A percentile compares a stretch with the other conserved stretches of the same genome.
These are phyloP conservation scores for Suhomyces xylopsoci DNA, from an alignment of 805 yeast genomes.

Conservation along the genomic window DNA sequence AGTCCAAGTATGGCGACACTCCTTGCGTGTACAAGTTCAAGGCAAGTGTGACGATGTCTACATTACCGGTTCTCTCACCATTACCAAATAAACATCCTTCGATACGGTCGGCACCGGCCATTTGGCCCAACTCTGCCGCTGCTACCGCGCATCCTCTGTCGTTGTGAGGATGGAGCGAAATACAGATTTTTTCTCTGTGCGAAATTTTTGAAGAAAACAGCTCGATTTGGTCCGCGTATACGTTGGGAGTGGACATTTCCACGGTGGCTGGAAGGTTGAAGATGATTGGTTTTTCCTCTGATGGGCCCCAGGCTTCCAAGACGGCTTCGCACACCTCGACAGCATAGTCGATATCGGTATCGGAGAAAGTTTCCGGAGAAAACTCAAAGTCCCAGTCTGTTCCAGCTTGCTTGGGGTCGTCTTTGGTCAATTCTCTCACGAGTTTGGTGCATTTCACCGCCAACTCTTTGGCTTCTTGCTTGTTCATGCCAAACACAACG, in stretches of 20 bases:
- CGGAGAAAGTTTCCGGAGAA: conserved; percentile 78
- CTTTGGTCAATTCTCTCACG: conserved; percentile 67
- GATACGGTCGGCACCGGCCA: conserved; percentile 86
- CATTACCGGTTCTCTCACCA: conserved; percentile 87
- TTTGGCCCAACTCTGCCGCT: conserved; percentile 75
- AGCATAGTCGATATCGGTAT: conserved; percentile 62
- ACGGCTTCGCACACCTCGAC: conserved; percentile 72
- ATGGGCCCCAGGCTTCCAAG: conserved; percentile 70
- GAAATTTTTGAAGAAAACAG: conserved; percentile 59
- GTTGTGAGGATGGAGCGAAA: conserved; percentile 79
- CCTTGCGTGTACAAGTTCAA: conserved; percentile 80
- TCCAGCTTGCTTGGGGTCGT: conserved; percentile 48
- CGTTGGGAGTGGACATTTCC: conserved; percentile 76
- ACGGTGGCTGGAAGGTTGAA: conserved; percentile 85
- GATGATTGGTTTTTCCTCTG: conserved; percentile 62
- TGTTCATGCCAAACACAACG: conserved; percentile 63
- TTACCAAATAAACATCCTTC: conserved; percentile 85
- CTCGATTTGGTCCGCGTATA: conserved; percentile 83
- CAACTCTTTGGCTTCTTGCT: conserved; percentile 54
- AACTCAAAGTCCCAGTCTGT: conserved; percentile 77
- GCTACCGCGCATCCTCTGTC: conserved; percentile 91
- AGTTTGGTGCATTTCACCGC: conserved; percentile 64
- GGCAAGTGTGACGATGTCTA: conserved; percentile 75
- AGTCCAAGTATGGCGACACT: conserved; percentile 65
- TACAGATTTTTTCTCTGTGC: conserved; percentile 67